These are phyloP conservation scores for Pseudocercospora pini-densiflorae DNA, from an alignment of 2,329 filamentous ascomycete species.

Conservation along the genomic window DNA sequence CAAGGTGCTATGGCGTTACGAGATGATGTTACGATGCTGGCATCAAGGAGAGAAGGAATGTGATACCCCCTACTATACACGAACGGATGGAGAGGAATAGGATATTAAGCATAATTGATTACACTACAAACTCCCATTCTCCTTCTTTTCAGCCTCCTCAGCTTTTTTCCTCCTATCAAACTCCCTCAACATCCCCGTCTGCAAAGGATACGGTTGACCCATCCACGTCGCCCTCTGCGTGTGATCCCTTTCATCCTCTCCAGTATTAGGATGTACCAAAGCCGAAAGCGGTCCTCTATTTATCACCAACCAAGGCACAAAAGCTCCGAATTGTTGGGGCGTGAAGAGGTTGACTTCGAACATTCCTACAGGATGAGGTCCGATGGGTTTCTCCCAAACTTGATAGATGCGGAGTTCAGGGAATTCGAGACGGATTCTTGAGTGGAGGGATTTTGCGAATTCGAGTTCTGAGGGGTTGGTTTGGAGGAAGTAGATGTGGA, in stretches of 20 bases:
- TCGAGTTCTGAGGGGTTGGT: constrained; percentile 64
- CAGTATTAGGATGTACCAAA: constrained; percentile 82
- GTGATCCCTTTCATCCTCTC: constrained; percentile 67
- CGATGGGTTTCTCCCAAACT: constrained; percentile 76
- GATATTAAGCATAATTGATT: background rate
- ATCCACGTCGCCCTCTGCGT: constrained; percentile 72
- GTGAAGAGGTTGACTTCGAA: constrained; percentile 91
- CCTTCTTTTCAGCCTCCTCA: constrained; percentile 1
- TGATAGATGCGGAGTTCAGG: constrained; percentile 83
- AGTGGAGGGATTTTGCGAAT: constrained; percentile 74
- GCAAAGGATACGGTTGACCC: constrained; percentile 68
- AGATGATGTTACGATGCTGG: background rate
- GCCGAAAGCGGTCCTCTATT: constrained; percentile 79
- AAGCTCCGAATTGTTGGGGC: constrained; percentile 84
- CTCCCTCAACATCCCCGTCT: constrained; percentile 56
- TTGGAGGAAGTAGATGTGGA: constrained; percentile 82
- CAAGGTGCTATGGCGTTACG: background rate
- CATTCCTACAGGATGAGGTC: constrained; percentile 84
- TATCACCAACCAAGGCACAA: constrained; percentile 82
- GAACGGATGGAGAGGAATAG: background rate
- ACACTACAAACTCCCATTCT: background rate
- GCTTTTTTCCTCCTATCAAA: constrained; percentile 8
- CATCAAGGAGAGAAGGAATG: background rate
- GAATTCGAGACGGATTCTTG: constrained; percentile 80
- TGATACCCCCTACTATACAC: background rate